Evolutionary conservation across 306 rosid genomes (phyloP).

Genomic region (Delonix regia): DNA sequence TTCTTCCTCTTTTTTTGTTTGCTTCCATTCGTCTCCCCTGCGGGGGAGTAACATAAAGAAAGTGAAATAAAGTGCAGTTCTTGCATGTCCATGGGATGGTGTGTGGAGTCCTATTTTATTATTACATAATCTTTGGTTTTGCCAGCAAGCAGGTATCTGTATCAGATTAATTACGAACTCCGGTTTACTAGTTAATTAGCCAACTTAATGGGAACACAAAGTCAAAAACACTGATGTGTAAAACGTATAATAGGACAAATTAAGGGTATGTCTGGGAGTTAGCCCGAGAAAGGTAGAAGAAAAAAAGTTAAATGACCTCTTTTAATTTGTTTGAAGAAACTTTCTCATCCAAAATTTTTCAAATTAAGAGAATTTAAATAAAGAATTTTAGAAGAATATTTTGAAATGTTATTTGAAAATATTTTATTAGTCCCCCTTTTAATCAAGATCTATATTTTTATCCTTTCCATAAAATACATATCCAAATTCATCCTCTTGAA

Average conservation of each 20-base stretch:
- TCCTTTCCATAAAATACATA: no score
- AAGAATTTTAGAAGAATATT: no score
- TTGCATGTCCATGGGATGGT: background rate
- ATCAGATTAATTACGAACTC: background rate
- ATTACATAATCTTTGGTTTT: background rate
- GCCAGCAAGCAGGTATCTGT: slow-evolving; percentile 2
- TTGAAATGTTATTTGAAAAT: no score
- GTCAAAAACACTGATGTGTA: background rate
- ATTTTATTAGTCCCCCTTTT: no score
- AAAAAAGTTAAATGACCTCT: no score
- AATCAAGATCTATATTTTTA: no score
- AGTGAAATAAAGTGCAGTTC: background rate
- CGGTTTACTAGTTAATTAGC: background rate
- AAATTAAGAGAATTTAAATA: no score
- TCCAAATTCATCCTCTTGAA: no score
- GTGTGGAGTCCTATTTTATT: background rate
- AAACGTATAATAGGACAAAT: background rate
- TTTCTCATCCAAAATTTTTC: no score
- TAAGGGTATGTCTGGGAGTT: background rate
- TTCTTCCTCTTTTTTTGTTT: background rate
- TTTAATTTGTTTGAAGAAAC: no score
- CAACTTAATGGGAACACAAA: background rate
- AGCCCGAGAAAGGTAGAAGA: background rate
- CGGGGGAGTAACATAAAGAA: background rate
- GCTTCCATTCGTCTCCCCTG: background rate